phyloP scores from a whole-genome alignment of 106 monocot genomes.

The Phalaenopsis aphrodite region DNA sequence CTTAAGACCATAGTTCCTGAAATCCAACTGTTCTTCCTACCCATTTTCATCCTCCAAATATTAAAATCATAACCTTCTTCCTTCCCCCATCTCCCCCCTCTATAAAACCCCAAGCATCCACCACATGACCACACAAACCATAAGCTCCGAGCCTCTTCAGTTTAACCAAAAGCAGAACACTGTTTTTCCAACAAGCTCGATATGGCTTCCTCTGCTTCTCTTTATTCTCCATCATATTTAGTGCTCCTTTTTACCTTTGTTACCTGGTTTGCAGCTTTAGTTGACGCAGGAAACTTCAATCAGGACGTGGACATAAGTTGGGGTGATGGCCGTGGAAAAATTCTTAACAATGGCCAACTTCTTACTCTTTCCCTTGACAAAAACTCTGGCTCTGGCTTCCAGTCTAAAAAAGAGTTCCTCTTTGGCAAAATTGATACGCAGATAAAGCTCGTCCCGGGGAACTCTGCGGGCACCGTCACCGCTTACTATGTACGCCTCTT shows the following conservation, averaged over 20 bases:
- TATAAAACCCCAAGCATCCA: too few relatives aligned
- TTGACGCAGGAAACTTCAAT: constrained; percentile 4
- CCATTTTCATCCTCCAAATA: too few relatives aligned
- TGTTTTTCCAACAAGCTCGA: too few relatives aligned
- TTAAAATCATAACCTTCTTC: too few relatives aligned
- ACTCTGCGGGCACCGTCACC: constrained; percentile 20
- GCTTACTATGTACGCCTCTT: constrained; percentile 12
- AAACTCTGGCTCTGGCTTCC: constrained; percentile 18
- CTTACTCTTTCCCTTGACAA: constrained; percentile 17
- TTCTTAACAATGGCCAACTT: constrained; percentile 15
- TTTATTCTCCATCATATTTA: not conserved
- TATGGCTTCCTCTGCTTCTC: not conserved
- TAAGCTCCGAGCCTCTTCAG: too few relatives aligned
- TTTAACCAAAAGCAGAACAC: too few relatives aligned
- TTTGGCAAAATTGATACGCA: constrained; percentile 19
- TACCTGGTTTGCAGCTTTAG: not conserved
- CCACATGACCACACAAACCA: too few relatives aligned
- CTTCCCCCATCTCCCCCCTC: too few relatives aligned
- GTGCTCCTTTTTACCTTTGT: not conserved
- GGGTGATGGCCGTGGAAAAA: constrained; percentile 18
- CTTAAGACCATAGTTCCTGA: too few relatives aligned
- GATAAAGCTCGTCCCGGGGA: constrained; percentile 21
- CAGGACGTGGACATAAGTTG: constrained; percentile 10
- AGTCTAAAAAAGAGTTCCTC: constrained; percentile 15
- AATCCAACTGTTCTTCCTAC: too few relatives aligned